Evolutionary conservation across 805 yeast species (phyloP).

Genomic region (Metschnikowia lochheadii): DNA sequence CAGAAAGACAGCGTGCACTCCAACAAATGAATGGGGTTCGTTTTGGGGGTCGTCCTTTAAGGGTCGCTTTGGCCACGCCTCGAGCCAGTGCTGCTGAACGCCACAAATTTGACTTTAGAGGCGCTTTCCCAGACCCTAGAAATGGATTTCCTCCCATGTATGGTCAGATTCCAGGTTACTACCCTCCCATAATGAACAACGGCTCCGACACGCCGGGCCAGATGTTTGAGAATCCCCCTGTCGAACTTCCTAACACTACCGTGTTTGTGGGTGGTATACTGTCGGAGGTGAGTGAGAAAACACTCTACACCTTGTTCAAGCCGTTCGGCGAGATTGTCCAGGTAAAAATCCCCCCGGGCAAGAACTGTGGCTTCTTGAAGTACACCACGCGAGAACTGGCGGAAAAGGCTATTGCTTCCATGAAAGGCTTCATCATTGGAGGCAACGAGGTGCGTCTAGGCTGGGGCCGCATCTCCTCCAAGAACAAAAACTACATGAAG

Average conservation of each 20-base stretch:
- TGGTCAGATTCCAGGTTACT: conserved; percentile 5
- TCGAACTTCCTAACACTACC: conserved; percentile 65
- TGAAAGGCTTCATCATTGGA: conserved; percentile 89
- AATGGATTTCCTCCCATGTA: background rate
- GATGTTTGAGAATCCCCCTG: conserved; percentile 1
- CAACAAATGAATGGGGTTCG: conserved; percentile 74
- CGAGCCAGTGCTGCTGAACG: conserved; percentile 34
- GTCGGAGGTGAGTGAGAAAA: conserved; percentile 57
- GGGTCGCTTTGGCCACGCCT: conserved; percentile 80
- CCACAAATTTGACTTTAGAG: background rate
- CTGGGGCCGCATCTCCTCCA: conserved; percentile 65
- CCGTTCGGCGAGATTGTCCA: conserved; percentile 70
- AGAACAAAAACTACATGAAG: conserved; percentile 16
- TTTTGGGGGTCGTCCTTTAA: conserved; percentile 72
- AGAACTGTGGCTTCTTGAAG: conserved; percentile 87
- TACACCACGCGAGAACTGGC: conserved; percentile 75
- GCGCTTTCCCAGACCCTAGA: background rate
- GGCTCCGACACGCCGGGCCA: background rate
- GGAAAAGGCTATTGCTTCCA: conserved; percentile 75
- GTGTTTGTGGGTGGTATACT: conserved; percentile 76
- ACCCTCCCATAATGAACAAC: conserved; percentile 1
- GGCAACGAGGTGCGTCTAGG: conserved; percentile 77
- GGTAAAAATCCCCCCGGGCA: conserved; percentile 74
- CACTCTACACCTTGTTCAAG: conserved; percentile 57
- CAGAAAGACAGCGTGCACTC: conserved; percentile 63